phyloP scores from a whole-genome alignment of 306 rosid genomes.

The Casuarina cunninghamiana region DNA sequence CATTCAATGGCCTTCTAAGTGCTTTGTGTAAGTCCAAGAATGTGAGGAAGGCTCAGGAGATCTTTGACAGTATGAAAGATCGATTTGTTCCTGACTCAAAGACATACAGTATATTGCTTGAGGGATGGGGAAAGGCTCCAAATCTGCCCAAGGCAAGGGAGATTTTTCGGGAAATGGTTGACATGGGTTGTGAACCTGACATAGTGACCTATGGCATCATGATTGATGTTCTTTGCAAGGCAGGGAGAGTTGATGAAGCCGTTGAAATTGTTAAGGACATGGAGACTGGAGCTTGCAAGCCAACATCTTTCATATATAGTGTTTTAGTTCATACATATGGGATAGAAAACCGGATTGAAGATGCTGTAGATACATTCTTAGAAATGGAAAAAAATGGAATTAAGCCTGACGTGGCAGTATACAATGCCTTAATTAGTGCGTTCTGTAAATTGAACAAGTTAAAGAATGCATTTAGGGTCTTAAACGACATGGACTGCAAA shows the following conservation, averaged over 20 bases:
- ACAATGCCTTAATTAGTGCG: slow-evolving; percentile 79
- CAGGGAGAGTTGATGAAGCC: slow-evolving; percentile 85
- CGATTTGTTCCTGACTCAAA: slow-evolving; percentile 65
- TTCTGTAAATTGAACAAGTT: slow-evolving; percentile 61
- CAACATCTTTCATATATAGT: slow-evolving; percentile 71
- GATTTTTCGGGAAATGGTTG: slow-evolving; percentile 70
- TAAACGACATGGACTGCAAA: slow-evolving; percentile 62
- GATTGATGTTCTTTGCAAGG: slow-evolving; percentile 88
- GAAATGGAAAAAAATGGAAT: slow-evolving; percentile 73
- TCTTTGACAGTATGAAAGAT: slow-evolving; percentile 65
- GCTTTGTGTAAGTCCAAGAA: slow-evolving; percentile 82
- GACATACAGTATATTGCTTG: slow-evolving; percentile 74
- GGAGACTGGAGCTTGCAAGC: slow-evolving; percentile 54
- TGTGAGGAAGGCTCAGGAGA: slow-evolving; percentile 93
- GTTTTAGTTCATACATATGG: slow-evolving; percentile 81
- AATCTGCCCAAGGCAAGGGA: slow-evolving; percentile 81
- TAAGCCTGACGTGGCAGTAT: slow-evolving; percentile 67
- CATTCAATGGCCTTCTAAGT: slow-evolving; percentile 74
- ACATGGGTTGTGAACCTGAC: slow-evolving; percentile 63
- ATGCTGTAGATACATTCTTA: slow-evolving; percentile 70
- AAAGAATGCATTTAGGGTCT: slow-evolving; percentile 63
- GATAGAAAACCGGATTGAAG: slow-evolving; percentile 69
- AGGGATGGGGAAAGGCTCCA: slow-evolving; percentile 88
- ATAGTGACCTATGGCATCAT: slow-evolving; percentile 80
- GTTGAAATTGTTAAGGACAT: slow-evolving; percentile 68